These are phyloP conservation scores for Hyphodiscus sp. DNA, from an alignment of 2,329 filamentous ascomycete genomes.

Conservation along the genomic window DNA sequence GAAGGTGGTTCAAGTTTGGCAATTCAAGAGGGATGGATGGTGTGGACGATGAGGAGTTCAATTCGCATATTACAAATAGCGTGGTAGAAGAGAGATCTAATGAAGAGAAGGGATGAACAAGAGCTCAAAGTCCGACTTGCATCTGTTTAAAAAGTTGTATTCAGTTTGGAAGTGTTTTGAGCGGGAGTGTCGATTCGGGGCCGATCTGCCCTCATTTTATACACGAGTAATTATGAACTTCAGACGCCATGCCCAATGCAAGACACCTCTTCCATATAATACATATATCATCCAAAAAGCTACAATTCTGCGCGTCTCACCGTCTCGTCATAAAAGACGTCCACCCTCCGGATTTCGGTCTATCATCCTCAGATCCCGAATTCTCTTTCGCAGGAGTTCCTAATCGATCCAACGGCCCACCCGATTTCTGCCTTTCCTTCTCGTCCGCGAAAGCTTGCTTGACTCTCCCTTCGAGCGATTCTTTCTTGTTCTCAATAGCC, in stretches of 20 bases:
- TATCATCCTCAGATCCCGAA: constrained; percentile 4
- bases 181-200: constrained; percentile 11
- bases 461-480: constrained; percentile 18
- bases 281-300: constrained; percentile 15
- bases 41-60: neutral
- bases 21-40: neutral
- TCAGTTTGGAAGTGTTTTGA: neutral
- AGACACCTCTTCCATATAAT: constrained; percentile 20
- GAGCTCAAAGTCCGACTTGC: neutral
- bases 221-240: constrained; percentile 6
- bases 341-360: constrained; percentile 20
- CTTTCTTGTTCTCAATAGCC: constrained; percentile 26
- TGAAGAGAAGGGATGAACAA: neutral
- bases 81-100: neutral
- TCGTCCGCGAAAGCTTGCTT: constrained; percentile 26
- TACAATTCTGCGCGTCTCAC: constrained; percentile 1
- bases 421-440: constrained; percentile 25
- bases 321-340: constrained; percentile 23
- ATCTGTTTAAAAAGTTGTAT: neutral
- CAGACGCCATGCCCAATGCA: constrained; percentile 19
- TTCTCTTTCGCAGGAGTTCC: constrained; percentile 12
- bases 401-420: constrained; percentile 26
- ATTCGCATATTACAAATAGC: neutral
- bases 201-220: constrained; percentile 8
- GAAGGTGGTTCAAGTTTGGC: neutral